These are phyloP conservation scores for Fusarium drepaniforme DNA, from an alignment of 2,329 filamentous ascomycete genomes.

Conservation along the genomic window DNA sequence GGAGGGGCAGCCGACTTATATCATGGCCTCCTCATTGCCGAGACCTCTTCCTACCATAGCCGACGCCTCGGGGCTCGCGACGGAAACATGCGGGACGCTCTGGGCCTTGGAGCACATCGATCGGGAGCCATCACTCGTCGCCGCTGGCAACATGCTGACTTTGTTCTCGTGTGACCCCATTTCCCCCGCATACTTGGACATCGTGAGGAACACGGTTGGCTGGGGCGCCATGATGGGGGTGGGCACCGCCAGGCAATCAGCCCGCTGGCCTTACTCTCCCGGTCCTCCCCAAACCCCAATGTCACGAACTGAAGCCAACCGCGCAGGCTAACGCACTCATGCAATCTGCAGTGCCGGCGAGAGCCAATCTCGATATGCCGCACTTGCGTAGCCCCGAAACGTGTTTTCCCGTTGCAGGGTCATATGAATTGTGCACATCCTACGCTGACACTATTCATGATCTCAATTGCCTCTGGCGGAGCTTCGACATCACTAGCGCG, in stretches of 20 bases:
- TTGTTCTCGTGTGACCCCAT: conserved; percentile 45
- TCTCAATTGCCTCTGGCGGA: conserved; percentile 25
- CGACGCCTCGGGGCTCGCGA: conserved; percentile 40
- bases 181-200: conserved; percentile 42
- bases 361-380: conserved; percentile 29
- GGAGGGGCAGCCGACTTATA: conserved; percentile 40
- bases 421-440: conserved; percentile 13
- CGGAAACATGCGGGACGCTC: conserved; percentile 50
- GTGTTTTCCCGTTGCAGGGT: conserved; percentile 8
- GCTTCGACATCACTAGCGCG: conserved; percentile 32
- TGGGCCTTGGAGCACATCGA: conserved; percentile 34
- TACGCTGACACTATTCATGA: conserved; percentile 30
- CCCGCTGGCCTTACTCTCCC: conserved; percentile 15
- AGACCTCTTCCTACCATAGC: conserved; percentile 46
- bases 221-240: conserved; percentile 28
- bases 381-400: conserved; percentile 17
- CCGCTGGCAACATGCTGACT: conserved; percentile 35
- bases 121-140: conserved; percentile 31
- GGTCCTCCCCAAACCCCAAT: conserved; percentile 15
- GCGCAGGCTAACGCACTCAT: conserved; percentile 21
- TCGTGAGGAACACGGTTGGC: conserved; percentile 43
- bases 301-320: conserved; percentile 21
- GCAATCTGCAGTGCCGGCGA: conserved; percentile 29
- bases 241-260: conserved; percentile 23
- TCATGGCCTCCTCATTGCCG: conserved; percentile 45